A percentile compares a stretch with the other conserved stretches of the same genome.
Conservation (phyloP, 345 rosid genomes). For the Camelina hispida region DNA sequence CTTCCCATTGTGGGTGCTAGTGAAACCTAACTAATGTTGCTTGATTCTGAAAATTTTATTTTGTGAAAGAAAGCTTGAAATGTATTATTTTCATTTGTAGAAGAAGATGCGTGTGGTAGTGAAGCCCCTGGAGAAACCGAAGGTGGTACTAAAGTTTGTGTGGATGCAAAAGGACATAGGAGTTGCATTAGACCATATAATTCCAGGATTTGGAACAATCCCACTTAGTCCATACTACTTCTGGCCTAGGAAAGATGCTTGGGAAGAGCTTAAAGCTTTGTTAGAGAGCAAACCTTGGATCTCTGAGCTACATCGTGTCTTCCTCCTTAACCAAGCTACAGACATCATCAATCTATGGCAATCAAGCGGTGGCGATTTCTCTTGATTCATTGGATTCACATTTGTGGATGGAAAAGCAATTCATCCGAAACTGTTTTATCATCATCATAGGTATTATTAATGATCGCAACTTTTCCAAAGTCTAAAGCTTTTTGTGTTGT, state of each 20-base stretch:
- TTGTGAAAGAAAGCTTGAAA: neutral
- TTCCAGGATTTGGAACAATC: constrained; percentile 76
- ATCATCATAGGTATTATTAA: neutral
- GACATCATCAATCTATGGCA: constrained; percentile 88
- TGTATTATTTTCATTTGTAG: constrained; percentile 15
- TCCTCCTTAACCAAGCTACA: constrained; percentile 87
- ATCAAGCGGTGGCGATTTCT: constrained; percentile 52
- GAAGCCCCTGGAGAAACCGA: constrained; percentile 78
- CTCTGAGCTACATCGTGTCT: constrained; percentile 66
- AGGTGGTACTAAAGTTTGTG: constrained; percentile 78
- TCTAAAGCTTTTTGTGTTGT: constrained; percentile 8
- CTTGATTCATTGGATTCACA: constrained; percentile 27
- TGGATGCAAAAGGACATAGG: constrained; percentile 93
- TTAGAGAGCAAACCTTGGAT: constrained; percentile 90
- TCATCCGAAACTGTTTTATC: neutral
- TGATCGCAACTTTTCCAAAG: constrained; percentile 11
- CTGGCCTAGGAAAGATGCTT: constrained; percentile 88
- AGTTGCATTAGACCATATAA: constrained; percentile 69
- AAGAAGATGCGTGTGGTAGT: constrained; percentile 78
- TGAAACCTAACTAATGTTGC: constrained; percentile 49
- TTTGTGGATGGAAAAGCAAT: neutral
- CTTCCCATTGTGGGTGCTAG: constrained; percentile 48
- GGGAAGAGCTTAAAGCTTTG: constrained; percentile 80
- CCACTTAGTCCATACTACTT: constrained; percentile 87
- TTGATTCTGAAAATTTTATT: neutral